These are phyloP conservation scores for Spizellomyces punctatus DNA, from an alignment of 192 early-diverging fungal genomes.

Conservation along the genomic window DNA sequence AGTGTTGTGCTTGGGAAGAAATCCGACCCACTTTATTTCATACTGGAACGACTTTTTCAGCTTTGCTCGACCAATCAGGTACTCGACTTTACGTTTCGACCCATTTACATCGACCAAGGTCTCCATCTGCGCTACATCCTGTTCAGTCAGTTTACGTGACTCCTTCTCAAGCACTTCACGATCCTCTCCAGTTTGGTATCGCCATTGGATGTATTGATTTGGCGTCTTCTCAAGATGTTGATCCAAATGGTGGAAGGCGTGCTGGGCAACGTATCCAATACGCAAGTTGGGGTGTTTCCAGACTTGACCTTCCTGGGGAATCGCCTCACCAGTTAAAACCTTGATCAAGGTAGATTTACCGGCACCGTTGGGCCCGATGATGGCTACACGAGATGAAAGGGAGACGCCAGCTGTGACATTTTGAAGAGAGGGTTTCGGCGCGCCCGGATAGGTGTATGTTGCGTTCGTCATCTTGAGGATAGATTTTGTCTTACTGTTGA, in stretches of 20 bases:
- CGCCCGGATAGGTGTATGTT: slow-evolving; percentile 72
- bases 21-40: slow-evolving; percentile 77
- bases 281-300: slow-evolving; percentile 85
- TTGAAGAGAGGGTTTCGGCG: slow-evolving; percentile 58
- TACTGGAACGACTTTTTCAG: slow-evolving; percentile 81
- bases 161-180: slow-evolving; percentile 77
- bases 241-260: slow-evolving; percentile 86
- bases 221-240: slow-evolving; percentile 75
- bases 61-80: slow-evolving; percentile 63
- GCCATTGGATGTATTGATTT: slow-evolving; percentile 82
- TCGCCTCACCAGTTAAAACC: slow-evolving; percentile 75
- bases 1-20: slow-evolving; percentile 69
- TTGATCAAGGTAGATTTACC: slow-evolving; percentile 52
- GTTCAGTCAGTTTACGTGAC: slow-evolving; percentile 66
- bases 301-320: slow-evolving; percentile 69
- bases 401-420: slow-evolving; percentile 68
- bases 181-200: slow-evolving; percentile 76
- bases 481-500: slow-evolving; percentile 74
- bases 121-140: slow-evolving; percentile 68
- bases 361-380: slow-evolving; percentile 73
- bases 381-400: slow-evolving; percentile 76
- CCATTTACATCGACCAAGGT: slow-evolving; percentile 55
- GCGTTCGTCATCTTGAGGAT: slow-evolving; percentile 77
- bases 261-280: slow-evolving; percentile 83
- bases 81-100: slow-evolving; percentile 60